A percentile compares a stretch with the other conserved stretches of the same genome.
These are phyloP conservation scores for Penicillium sp. DNA, from an alignment of 2,329 filamentous ascomycete species.

Conservation along the genomic window DNA sequence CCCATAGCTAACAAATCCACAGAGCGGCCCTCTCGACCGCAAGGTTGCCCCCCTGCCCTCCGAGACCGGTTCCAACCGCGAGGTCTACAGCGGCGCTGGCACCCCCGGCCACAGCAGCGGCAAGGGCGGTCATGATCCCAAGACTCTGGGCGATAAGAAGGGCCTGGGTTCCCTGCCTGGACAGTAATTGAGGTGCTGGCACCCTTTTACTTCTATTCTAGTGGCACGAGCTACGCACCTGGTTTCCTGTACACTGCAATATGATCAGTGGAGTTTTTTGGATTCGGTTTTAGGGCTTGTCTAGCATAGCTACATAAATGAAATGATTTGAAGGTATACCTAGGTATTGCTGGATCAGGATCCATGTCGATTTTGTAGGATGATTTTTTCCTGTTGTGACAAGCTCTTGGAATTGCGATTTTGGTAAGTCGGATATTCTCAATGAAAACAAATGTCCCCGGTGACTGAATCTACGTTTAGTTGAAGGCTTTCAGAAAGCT, in stretches of 20 bases:
- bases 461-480: too few relatives aligned
- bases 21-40: conserved; percentile 31
- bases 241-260: conserved; percentile 1
- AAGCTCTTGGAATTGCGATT: too few relatives aligned
- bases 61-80: conserved; percentile 26
- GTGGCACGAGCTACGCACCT: conserved; percentile 11
- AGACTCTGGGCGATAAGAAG: conserved; percentile 34
- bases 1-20: conserved; percentile 3
- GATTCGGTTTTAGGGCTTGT: not conserved
- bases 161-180: conserved; percentile 26
- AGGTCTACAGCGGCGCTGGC: conserved; percentile 25
- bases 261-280: conserved; percentile 5
- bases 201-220: not conserved
- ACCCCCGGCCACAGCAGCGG: conserved; percentile 29
- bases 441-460: too few relatives aligned
- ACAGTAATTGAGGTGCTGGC: not conserved
- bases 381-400: too few relatives aligned
- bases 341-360: too few relatives aligned
- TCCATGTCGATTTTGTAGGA: too few relatives aligned
- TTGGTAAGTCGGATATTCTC: too few relatives aligned
- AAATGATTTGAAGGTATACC: not conserved
- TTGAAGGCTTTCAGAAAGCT: too few relatives aligned
- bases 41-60: conserved; percentile 37
- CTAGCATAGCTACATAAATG: conserved; percentile 7
- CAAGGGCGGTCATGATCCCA: conserved; percentile 38